Conservation (phyloP, 139 green algal species). For the Chloropicon primus region DNA sequence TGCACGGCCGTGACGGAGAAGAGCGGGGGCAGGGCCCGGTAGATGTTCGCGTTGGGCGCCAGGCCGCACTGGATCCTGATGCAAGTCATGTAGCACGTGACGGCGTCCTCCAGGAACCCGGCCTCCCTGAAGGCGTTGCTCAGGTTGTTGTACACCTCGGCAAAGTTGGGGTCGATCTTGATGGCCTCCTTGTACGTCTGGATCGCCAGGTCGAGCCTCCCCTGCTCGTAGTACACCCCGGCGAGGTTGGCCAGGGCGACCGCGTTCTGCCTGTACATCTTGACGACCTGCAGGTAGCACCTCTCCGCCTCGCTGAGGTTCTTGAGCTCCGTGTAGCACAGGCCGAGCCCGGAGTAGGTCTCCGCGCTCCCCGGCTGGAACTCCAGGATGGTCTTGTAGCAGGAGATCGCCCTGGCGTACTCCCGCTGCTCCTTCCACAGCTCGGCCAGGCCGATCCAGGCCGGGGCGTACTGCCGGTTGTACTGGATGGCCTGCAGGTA, state of each 20-base stretch:
- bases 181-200: constrained; percentile 49
- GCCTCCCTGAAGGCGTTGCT: constrained; percentile 59
- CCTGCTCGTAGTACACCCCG: constrained; percentile 50
- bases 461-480: constrained; percentile 38
- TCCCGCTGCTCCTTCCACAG: constrained; percentile 39
- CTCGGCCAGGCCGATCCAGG: constrained; percentile 65
- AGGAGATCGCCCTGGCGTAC: constrained; percentile 30
- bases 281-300: constrained; percentile 39
- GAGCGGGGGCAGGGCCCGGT: not conserved
- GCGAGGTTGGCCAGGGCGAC: constrained; percentile 56
- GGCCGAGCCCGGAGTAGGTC: constrained; percentile 51
- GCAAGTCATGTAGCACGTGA: constrained; percentile 57
- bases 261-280: constrained; percentile 42
- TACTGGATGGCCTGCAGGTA: constrained; percentile 49
- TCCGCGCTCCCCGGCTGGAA: constrained; percentile 43
- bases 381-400: constrained; percentile 34
- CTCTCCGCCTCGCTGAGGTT: constrained; percentile 35
- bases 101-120: constrained; percentile 43
- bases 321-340: constrained; percentile 50
- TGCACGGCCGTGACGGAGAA: constrained; percentile 23
- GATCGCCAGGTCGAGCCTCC: constrained; percentile 45
- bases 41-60: not conserved
- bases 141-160: constrained; percentile 74
- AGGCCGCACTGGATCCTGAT: constrained; percentile 54
- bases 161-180: constrained; percentile 45